A percentile compares a stretch with the other conserved stretches of the same genome.
phyloP scores from a whole-genome alignment of 2,329 filamentous ascomycete genomes.

The Diaporthe australafricana region DNA sequence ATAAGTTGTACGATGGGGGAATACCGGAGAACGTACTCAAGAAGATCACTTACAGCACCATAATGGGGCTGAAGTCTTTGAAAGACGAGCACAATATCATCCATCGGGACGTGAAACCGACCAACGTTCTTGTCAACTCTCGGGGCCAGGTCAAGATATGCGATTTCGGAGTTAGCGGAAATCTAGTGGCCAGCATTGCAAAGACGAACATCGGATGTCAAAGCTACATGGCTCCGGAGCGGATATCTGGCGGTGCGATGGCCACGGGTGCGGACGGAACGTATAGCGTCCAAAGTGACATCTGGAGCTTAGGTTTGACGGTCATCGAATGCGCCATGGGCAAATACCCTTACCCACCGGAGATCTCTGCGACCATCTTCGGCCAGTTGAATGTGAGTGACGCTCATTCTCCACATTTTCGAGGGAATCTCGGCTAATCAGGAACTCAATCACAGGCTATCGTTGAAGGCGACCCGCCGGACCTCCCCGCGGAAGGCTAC shows the following conservation, averaged over 20 bases:
- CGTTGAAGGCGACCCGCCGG: slow-evolving; percentile 94
- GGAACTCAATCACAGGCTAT: slow-evolving; percentile 76
- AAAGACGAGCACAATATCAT: slow-evolving; percentile 99
- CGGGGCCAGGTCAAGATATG: slow-evolving; percentile 96
- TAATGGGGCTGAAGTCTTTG: slow-evolving; percentile 89
- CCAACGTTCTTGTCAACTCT: slow-evolving; percentile 95
- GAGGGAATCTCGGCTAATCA: slow-evolving; percentile 39
- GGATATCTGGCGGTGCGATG: slow-evolving; percentile 89
- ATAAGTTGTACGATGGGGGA: slow-evolving; percentile 92
- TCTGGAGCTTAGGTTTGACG: slow-evolving; percentile 94
- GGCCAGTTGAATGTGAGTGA: slow-evolving; percentile 91
- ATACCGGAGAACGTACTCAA: slow-evolving; percentile 88
- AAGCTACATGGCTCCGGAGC: slow-evolving; percentile 98
- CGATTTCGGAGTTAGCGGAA: slow-evolving; percentile 97
- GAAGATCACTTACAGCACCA: slow-evolving; percentile 90
- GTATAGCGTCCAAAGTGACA: slow-evolving; percentile 97
- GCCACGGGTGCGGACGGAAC: slow-evolving; percentile 81
- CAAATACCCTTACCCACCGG: slow-evolving; percentile 94
- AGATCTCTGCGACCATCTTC: slow-evolving; percentile 98
- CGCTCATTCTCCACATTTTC: slow-evolving; percentile 19
- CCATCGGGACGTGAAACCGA: slow-evolving; percentile 97
- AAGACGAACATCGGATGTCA: slow-evolving; percentile 99
- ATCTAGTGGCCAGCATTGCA: slow-evolving; percentile 95
- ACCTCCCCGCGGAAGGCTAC: slow-evolving; percentile 82
- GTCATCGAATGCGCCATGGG: slow-evolving; percentile 97